Base-by-base conservation (phyloP, 2,329 filamentous ascomycete genomes). In the Simplicillium aogashimaense region DNA sequence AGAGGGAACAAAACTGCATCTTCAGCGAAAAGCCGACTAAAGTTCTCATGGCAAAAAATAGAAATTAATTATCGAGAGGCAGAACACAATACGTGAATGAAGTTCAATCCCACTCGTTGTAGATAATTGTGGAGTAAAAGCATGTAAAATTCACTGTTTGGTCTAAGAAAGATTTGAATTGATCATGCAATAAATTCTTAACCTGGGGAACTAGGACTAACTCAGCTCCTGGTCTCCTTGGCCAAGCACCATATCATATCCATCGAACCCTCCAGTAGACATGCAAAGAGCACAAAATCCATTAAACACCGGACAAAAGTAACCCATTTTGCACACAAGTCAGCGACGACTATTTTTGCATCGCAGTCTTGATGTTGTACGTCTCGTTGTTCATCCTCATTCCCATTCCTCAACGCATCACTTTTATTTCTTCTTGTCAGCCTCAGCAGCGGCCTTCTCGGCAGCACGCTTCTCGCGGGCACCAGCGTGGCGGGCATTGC, bases 381-480 rank as follows among this genome's bases (percentile, higher is more conserved):
- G 35, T 30, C 38, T 41, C 44, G 34, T 37, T 36, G 29, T 28
- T 37, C 32, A 33, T 37, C 41, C 44, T 46, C 38, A 40, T 35
- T 45, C 32, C 40, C 39, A 38, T 45, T 37, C 29, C 29, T 36
- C 13, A 44, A 20, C 38, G 20, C 39, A 38, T 40, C 37, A 37
- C 59, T 58, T 63, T 72, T 88, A 90, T 82, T 92, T 90, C 84
- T 90, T 90, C 84, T 90, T 90, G 69, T 79, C 78, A 61, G 73
- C 74, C 65, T 84, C 83, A 62, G 84, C 86, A 64, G 89, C 86
- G 57, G 81, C 83, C 75, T 83, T 90, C 59, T 86, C 86, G 77
- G 83, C 85, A 57, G 76, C 81, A 62, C 92, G 83, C 88, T 97
- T 97, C 78, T 94, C 89, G 66, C 88, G 81, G 61, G 76, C 76